Base-by-base conservation (phyloP, 352 stramenopile species). In the Phytopythium boreale region DNA sequence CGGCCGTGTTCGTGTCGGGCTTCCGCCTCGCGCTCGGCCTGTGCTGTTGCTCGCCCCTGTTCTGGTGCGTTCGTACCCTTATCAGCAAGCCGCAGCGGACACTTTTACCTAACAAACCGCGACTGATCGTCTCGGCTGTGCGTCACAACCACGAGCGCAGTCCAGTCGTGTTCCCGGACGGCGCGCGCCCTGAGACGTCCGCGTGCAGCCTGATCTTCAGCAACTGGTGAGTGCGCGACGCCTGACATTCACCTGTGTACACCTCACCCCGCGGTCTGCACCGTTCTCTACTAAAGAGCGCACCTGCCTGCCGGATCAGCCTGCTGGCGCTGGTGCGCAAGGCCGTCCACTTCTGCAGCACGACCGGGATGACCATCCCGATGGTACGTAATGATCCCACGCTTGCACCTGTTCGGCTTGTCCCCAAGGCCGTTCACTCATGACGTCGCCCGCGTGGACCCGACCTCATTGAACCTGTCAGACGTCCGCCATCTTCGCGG, bases 21-120 rank as follows among this genome's bases (percentile, higher is more conserved):
- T 69, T 77, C 61, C 68, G 74, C 15, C 27, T 66, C 17, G 66
- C 61, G 50, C 36, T 79, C 43, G 68, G 58, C n/a, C 53, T 81
- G 2, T 81, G 74, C 56, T 81, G 74, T 62, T 81, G 74, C 56
- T 70, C 64, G 52, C 44, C 50, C 3, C 34, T 74, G 19, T 66
- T 81, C 34, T 81, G 74, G 70, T 77, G 56, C 52, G 58, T 53
- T 19, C 22, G 19, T 50, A 41, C 22, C 26, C 27, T 26, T 2
- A n/a, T 57, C 55, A 75, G 71, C 47, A 55, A 55, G 22, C 47
- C 47, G 47, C 26, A 9, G 46, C 46, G 46, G 22, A 27, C 46
- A 31, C 3, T 14, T 19, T 26, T 22, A 52, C 46, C 46, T 52
- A 52, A 52, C 46, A 52, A 52, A 15, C 4, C 46, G 46, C 26